Evolutionary conservation across 2,329 filamentous ascomycete species (phyloP), one percentile per base, ranked within the genome.

Genomic region (Trichoderma polysporum): DNA sequence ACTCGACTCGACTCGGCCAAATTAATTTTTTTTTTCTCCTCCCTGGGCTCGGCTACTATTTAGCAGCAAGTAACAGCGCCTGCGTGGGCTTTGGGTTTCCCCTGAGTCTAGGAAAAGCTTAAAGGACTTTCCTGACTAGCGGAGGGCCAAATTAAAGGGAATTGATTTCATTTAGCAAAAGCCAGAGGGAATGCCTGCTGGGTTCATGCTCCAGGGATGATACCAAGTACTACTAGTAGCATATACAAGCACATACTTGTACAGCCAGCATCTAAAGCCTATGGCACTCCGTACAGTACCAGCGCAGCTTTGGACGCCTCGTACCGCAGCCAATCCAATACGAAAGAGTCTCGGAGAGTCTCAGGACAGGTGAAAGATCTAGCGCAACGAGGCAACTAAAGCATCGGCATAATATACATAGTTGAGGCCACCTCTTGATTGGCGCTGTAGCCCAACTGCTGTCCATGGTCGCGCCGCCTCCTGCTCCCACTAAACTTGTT

Each of bases 71-170:
- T 19, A 41, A 31, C 6, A 39, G 15, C 22, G 47, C 47, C 22
- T 22, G 37, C 39, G 31, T 33, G 29, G 58, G 65, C 57, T 41
- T 31, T 27, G 49, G 29, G 2, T 25, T 33, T 13, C 66, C 58
- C 66, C 66, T 62, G 58, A 62, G 39, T 12, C 58, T 58, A 67
- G 57, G 31, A 50, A 49, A 57, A 63, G 31, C 19, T 53, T 53
- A 50, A 50, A 39, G 5, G 17, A n/a, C 19, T 9, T 15, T 25
- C 12, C 12, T 64, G n/a, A 19, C 31, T 37, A 27, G 60, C 49
- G 29, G 33, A 52, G 45, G n/a, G n/a, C n/a, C 22, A 35, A 39
- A n/a, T 35, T 19, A 27, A 52, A 49, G 33, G n/a, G 25, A 45
- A 29, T 45, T n/a, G 25, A 41, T 17, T 27, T 27, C 47, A 27